Conservation (phyloP, 129 eudicot species). For the Lactuca saligna region DNA sequence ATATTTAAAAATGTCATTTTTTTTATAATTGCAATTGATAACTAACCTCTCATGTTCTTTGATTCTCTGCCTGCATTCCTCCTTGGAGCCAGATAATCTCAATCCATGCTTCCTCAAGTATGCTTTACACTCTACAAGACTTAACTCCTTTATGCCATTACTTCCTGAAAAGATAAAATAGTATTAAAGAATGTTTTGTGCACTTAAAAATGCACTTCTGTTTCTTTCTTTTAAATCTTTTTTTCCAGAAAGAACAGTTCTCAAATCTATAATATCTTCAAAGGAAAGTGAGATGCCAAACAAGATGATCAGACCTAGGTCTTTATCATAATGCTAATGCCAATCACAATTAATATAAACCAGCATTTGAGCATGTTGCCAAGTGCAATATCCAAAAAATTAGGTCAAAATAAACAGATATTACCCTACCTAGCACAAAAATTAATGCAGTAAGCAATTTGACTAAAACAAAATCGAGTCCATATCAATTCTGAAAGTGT, state of each 20-base stretch:
- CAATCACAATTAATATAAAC: not conserved
- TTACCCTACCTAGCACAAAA: no score
- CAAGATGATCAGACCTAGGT: no score
- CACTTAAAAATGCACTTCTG: no score
- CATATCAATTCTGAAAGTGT: not conserved
- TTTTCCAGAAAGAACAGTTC: not conserved
- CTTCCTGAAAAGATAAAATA: conserved; percentile 36
- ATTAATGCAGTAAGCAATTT: no score
- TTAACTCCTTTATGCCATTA: conserved; percentile 39
- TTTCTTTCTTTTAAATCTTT: no score
- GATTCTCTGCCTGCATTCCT: conserved; percentile 54
- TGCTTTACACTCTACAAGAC: conserved; percentile 47
- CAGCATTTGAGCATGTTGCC: not conserved
- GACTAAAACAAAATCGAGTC: not conserved
- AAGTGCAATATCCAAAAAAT: not conserved
- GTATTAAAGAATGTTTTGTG: not conserved
- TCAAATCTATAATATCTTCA: not conserved
- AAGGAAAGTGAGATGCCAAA: not conserved
- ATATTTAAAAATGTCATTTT: no score
- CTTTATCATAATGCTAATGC: not conserved
- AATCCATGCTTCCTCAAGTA: conserved; percentile 51
- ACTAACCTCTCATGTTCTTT: conserved; percentile 68
- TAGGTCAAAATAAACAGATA: not conserved
- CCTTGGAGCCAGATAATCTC: conserved; percentile 65
- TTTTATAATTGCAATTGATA: not conserved